Base-by-base conservation (phyloP, 169 alveolate genomes). In the Babesia bigemina region DNA sequence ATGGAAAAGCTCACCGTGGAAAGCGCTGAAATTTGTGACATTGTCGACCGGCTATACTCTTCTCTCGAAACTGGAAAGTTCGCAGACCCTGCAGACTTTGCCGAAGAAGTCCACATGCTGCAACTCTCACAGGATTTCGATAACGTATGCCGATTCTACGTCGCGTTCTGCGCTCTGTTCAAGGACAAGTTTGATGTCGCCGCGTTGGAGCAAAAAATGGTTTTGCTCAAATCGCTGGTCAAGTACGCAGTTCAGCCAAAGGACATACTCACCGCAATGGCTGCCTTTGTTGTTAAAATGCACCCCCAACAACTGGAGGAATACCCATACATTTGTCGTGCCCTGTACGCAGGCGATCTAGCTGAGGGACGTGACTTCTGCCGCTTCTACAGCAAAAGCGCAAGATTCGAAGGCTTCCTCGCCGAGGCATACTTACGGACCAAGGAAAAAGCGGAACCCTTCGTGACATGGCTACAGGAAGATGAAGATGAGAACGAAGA, bases 71-170 rank as follows among this genome's bases (percentile, higher is more conserved):
- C 69, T 49, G 87, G 92, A 36, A 90, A 86, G 67, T 60, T 73
- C 22, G 70, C 84, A 66, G 79, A 87, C 53, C 88, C 86, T 21
- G 94, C 85, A 16, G 90, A 87, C 42, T 94, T 94, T 75, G 89
- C 90, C 48, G 93, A 92, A 52, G 97, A 95, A 82, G 84, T 95
- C 19, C 93, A 96, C 21, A 92, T 95, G 72, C 79, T 95, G 52
- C 98, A 95, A 86, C 94, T 95, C 28, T 93, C 98, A 17, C 97
- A 93, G 70, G 94, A 90, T 60, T 95, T 95, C 78, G 96, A 93
- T 70, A 86, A 87, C 82, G 93, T 83, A 36, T 78, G 91, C 56
- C 49, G 93, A 75, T 58, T 93, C 48, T 92, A 84, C 74, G 85
- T 91, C 50, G 93, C 93, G 3, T 77, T 91, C 21, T 70, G 88